Percentiles rank a stretch among this genome's conserved stretches.
Evolutionary conservation across 129 eudicot genomes (phyloP).

Genomic region (Flaveria trinervia): DNA sequence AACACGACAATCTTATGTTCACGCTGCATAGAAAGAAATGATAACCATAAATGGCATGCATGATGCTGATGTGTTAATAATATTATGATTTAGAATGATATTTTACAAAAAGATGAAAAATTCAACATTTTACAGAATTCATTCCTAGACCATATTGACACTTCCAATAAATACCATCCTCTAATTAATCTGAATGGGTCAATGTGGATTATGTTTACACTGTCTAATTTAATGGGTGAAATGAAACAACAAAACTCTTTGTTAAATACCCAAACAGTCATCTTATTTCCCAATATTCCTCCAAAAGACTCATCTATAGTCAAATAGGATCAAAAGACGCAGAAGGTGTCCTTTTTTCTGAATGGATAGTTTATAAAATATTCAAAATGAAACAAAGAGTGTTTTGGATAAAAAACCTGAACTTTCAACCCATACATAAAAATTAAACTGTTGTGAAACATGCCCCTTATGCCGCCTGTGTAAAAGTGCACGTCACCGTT

Average conservation of each 20-base stretch:
- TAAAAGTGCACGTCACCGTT: background rate
- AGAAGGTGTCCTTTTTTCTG: background rate
- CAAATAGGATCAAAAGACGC: background rate
- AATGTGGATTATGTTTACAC: slow-evolving; percentile 6
- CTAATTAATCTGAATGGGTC: background rate
- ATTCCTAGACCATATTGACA: background rate
- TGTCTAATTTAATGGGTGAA: background rate
- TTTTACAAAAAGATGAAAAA: background rate
- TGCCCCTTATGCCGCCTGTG: background rate
- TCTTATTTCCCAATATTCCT: background rate
- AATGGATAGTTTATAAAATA: background rate
- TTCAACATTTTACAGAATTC: background rate
- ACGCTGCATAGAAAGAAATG: slow-evolving; percentile 18
- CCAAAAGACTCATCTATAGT: background rate
- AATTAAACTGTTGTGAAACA: background rate
- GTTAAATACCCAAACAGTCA: background rate
- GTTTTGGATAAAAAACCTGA: background rate
- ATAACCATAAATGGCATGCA: background rate
- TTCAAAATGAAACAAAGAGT: background rate
- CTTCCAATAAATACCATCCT: background rate
- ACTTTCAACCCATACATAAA: background rate
- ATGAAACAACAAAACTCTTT: background rate
- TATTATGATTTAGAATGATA: background rate
- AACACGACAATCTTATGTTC: slow-evolving; percentile 1
- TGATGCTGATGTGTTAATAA: background rate